Evolutionary conservation across 768 basidiomycete species (phyloP), one percentile per base, ranked within the genome.

Genomic region (Naganishia vaughanmartiniae): DNA sequence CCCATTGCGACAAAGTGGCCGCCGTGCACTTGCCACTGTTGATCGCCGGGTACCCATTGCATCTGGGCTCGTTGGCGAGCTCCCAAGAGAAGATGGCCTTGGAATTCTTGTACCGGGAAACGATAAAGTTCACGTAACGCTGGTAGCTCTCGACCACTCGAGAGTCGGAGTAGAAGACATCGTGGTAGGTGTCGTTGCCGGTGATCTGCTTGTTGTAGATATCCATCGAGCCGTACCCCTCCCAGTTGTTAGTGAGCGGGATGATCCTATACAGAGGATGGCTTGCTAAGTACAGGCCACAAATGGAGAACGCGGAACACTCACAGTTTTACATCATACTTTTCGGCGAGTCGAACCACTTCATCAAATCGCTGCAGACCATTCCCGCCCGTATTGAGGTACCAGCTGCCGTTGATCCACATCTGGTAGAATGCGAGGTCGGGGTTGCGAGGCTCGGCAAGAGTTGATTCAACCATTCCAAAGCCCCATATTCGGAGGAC

Each of bases 71-170:
- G 17, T 46, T 46, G 46, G 46, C 46, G 21, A 46, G 46, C 17
- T 46, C 46, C 46, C 46, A 46, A 19, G 46, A 46, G 46, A 46
- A 46, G 46, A 46, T 46, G 46, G 46, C 46, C 46, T 46, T 46
- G 7, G 46, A 46, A 15, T 46, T 21, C 46, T 46, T 46, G 17
- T 46, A 46, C 17, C 46, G 46, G 46, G 46, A 46, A 46, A 46
- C 46, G 46, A 46, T 46, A 7, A 46, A 46, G 46, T 7, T 46
- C 4, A 46, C 46, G 21, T 46, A 46, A 46, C 46, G 14, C 17
- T 46, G 46, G 17, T 46, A 46, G 17, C 46, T 46, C 46, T 46
- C 46, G 15, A 46, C 46, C 46, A 46, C 46, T 19, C 46, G 6
- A 4, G 46, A 7, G 21, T 46, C 46, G 17, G 46, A 46, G 46